Evolutionary conservation across 2,329 filamentous ascomycete species (phyloP), one percentile per base, ranked within the genome.

Genomic region (Aaosphaeria arxii): DNA sequence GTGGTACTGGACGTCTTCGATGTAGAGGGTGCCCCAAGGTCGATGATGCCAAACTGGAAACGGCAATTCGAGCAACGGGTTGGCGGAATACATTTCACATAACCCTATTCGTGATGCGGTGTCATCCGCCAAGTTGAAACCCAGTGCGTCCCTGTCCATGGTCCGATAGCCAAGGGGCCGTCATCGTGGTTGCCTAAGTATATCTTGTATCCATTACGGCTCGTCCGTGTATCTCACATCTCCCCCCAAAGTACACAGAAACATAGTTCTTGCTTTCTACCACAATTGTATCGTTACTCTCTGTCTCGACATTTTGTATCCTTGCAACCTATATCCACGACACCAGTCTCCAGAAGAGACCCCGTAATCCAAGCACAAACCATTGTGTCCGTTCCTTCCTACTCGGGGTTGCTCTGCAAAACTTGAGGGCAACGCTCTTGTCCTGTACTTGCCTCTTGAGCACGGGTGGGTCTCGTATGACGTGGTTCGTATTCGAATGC

Each of bases 31-130:
- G 45, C 53, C 13, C 49, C 52, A 5, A 57, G 59, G 31, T 53
- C 54, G 1, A 62, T 64, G 59, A 63, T 68, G 61, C 66, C 66
- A 6, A 30, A 51, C 5, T 69, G 66, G 66, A 69, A 66, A 42
- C 48, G 66, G 6, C 55, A 61, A 17, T 69, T 69, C 31, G 53
- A 58, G 30, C 46, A 50, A 13, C n/a, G 38, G 13, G 49, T 51
- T 30, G 49, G 49, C 1, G 48, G 48, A 29, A 48, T 48, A 30
- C 33, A n/a, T 9, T 9, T n/a, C 33, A 9, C 33, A 9, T 9
- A 36, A 36, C 7, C n/a, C 9, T 36, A 36, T 36, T n/a, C 33
- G n/a, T 36, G 33, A 36, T 36, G n/a, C 33, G n/a, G 17, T 24
- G 17, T 24, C 17, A 24, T 24, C 17, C 17, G 17, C 17, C 17